Conservation (phyloP, 805 yeast genomes). For the Barnettozyma populi region DNA sequence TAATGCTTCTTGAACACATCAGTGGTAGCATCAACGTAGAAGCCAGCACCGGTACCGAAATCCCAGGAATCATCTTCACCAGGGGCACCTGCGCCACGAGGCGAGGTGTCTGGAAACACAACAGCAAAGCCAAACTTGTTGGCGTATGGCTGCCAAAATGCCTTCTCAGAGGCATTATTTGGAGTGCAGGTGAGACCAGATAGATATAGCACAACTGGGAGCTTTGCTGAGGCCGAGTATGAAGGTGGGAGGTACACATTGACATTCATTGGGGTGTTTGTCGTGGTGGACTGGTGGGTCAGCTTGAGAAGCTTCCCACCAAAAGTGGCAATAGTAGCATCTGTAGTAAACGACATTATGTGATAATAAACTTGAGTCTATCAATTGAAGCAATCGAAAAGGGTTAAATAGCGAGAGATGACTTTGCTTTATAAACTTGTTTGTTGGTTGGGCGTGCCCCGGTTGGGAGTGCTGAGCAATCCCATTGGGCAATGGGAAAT, state of each 20-base stretch:
- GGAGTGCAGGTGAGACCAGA: conserved; percentile 94
- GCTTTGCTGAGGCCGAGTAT: conserved; percentile 27
- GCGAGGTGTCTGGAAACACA: conserved; percentile 95
- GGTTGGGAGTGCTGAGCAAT: background rate
- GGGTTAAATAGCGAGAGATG: no score
- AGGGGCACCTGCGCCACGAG: conserved; percentile 71
- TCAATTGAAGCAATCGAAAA: no score
- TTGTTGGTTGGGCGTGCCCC: background rate
- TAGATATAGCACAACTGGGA: conserved; percentile 75
- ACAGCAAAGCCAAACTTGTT: conserved; percentile 78
- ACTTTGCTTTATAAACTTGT: background rate
- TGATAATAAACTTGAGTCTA: no score
- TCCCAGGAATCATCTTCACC: conserved; percentile 87
- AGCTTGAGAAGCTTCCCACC: conserved; percentile 77
- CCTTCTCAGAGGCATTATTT: conserved; percentile 89
- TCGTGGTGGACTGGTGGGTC: conserved; percentile 60
- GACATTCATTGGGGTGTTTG: conserved; percentile 73
- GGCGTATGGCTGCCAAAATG: conserved; percentile 78
- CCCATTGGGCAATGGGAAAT: background rate
- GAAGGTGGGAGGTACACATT: conserved; percentile 75
- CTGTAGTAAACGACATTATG: conserved; percentile 20
- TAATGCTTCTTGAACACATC: conserved; percentile 69
- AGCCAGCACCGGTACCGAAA: conserved; percentile 94
- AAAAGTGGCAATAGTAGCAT: conserved; percentile 38
- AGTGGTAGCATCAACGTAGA: conserved; percentile 79